Evolutionary conservation across 345 rosid genomes (phyloP), one percentile per base, ranked within the genome.

Genomic region (Cochlearia excelsa): DNA sequence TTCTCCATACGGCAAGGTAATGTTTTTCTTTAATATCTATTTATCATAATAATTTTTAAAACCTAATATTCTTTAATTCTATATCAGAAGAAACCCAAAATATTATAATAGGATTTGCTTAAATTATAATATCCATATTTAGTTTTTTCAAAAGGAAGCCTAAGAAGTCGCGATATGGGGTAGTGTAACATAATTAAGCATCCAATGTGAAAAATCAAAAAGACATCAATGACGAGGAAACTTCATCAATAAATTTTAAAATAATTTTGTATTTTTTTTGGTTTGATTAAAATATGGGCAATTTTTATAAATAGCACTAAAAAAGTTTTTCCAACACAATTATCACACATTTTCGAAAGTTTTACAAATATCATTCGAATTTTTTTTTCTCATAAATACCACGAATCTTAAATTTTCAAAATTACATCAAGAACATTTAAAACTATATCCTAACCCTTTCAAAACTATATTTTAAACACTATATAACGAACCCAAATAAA

Each of bases 1-100:
- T 29, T 92, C 97, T 45, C 99, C 97, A 9, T 86, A 78, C 71
- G 98, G 95, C 78, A 88, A 92, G 93, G 98, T 88, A 8, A 43
- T 6, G 2, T 4, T 37, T 37, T 5, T 63, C 41, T 42, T 41
- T 33, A 33, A 26, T 26, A 26, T 61, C 5, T 34, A 26, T 39
- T 48, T 33, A 47, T 8, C 23, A 16, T 16, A 16, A 16, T 16
- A 16, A 16, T 16, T 16, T 23, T 54, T 3, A 23, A 3, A 39
- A 39, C n/a, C 1, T 28, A 41, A 56, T 66, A 27, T 30, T 30
- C 4, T 44, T 44, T 38, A 38, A 55, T 29, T 37, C 40, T 37
- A 1, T 37, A 37, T 4, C 7, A 4, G 1, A 5, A 2, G 7
- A 4, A 37, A 3, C 7, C 7, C 2, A 37, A 37, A 37, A 37